Conservation (phyloP, 2,329 filamentous ascomycete genomes). For the Apiospora aurea region DNA sequence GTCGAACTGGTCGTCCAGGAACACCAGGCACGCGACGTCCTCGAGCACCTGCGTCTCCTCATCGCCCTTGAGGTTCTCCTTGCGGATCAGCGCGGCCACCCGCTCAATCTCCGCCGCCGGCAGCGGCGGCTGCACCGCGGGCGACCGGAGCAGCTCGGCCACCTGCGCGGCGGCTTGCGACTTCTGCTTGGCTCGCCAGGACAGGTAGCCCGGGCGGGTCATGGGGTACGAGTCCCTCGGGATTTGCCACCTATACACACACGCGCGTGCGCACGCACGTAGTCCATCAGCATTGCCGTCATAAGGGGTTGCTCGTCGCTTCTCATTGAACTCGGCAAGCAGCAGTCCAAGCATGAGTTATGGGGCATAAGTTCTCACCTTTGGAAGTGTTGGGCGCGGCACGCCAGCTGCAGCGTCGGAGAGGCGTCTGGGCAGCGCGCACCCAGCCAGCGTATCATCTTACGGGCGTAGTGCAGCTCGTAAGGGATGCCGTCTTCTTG, state of each 20-base stretch:
- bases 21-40: conserved; percentile 87
- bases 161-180: conserved; percentile 64
- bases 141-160: conserved; percentile 59
- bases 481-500: conserved; percentile 60
- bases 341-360: background rate
- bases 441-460: conserved; percentile 79
- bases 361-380: conserved; percentile 50
- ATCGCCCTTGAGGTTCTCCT: conserved; percentile 73
- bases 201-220: conserved; percentile 78
- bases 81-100: conserved; percentile 76
- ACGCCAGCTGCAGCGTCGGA: conserved; percentile 74
- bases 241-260: conserved; percentile 71
- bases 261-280: too few relatives aligned
- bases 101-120: conserved; percentile 61
- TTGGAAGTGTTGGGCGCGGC: conserved; percentile 84
- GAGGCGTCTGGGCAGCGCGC: conserved; percentile 67
- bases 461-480: conserved; percentile 82
- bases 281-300: background rate
- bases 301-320: background rate
- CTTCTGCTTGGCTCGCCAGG: conserved; percentile 80
- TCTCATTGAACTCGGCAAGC: too few relatives aligned
- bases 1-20: conserved; percentile 87
- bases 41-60: conserved; percentile 78
- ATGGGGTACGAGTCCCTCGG: conserved; percentile 76
- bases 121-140: conserved; percentile 47